Evolutionary conservation across 306 rosid genomes (phyloP).

Genomic region (Carpinus viminea): DNA sequence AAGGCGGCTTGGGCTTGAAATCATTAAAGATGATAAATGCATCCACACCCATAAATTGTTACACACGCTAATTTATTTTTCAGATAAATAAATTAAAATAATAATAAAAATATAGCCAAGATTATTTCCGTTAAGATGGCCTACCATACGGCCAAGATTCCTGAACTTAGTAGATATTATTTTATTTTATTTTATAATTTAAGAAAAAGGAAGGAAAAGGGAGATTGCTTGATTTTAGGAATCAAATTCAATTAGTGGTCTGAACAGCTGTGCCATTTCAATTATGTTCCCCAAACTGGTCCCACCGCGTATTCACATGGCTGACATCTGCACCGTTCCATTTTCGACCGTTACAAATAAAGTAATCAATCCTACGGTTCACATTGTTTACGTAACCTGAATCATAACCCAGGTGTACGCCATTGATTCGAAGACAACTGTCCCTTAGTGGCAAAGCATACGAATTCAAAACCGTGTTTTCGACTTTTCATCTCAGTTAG

Average conservation of each 20-base stretch:
- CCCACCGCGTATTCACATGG: not conserved
- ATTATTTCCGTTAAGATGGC: too few species aligned
- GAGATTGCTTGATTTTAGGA: too few species aligned
- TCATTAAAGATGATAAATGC: too few species aligned
- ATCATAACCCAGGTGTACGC: not conserved
- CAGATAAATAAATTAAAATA: too few species aligned
- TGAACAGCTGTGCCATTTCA: not conserved
- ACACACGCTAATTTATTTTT: too few species aligned
- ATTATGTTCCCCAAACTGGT: not conserved
- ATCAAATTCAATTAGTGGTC: not conserved
- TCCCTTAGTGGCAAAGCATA: not conserved
- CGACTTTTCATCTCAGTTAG: not conserved
- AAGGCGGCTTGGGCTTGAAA: too few species aligned
- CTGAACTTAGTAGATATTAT: too few species aligned
- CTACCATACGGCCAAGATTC: too few species aligned
- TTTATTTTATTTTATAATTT: too few species aligned
- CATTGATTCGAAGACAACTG: not conserved
- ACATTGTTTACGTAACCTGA: not conserved
- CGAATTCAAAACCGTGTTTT: not conserved
- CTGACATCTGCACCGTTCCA: not conserved
- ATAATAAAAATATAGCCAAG: too few species aligned
- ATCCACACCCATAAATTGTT: too few species aligned
- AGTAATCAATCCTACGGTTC: conserved; percentile 3
- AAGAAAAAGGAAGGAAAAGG: too few species aligned
- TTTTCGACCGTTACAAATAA: conserved; percentile 6